phyloP scores from a whole-genome alignment of 2,329 filamentous ascomycete species.

The Beauveria sp. region DNA sequence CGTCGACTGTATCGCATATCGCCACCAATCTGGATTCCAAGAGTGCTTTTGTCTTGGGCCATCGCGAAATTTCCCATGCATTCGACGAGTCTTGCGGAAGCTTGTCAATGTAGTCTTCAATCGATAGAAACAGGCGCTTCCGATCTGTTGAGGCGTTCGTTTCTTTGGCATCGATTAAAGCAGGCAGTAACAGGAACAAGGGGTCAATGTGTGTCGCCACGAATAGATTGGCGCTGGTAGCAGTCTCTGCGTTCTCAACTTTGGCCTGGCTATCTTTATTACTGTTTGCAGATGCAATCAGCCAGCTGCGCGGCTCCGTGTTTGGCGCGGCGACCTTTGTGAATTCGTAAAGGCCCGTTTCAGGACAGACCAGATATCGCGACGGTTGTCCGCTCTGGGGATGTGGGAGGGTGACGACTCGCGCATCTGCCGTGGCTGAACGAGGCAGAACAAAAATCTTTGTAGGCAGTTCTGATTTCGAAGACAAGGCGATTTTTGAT shows the following conservation, averaged over 20 bases:
- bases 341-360: conserved; percentile 58
- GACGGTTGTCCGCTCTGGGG: conserved; percentile 47
- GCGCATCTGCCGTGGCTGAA: conserved; percentile 44
- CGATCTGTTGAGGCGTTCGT: conserved; percentile 35
- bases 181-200: conserved; percentile 74
- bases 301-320: conserved; percentile 52
- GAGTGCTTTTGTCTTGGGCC: conserved; percentile 36
- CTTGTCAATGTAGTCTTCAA: conserved; percentile 65
- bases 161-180: conserved; percentile 43
- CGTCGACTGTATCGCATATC: conserved; percentile 76
- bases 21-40: conserved; percentile 59
- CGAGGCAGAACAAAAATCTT: conserved; percentile 55
- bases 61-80: conserved; percentile 48
- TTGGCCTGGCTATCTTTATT: conserved; percentile 11
- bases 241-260: conserved; percentile 37
- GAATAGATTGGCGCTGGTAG: conserved; percentile 66
- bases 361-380: conserved; percentile 55
- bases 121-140: conserved; percentile 59
- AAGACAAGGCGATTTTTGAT: conserved; percentile 32
- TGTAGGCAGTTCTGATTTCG: conserved; percentile 35
- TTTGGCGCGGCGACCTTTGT: conserved; percentile 48
- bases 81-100: conserved; percentile 49
- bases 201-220: conserved; percentile 79
- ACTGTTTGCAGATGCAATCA: conserved; percentile 36
- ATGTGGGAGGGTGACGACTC: conserved; percentile 53